phyloP scores from a whole-genome alignment of 108 stramenopile genomes.

The Skeletonema grethae region DNA sequence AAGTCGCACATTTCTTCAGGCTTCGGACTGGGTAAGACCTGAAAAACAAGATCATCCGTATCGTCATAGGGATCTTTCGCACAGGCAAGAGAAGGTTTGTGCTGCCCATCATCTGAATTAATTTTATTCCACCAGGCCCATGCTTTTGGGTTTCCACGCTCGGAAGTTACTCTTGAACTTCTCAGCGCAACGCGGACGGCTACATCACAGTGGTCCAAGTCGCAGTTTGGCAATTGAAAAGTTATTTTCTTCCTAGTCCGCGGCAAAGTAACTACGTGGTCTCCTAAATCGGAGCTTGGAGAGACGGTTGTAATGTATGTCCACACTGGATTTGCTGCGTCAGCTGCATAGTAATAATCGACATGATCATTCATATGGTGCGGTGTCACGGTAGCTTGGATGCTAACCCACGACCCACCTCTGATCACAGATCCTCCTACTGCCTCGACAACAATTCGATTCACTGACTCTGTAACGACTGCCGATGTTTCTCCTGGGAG shows the following conservation, averaged over 20 bases:
- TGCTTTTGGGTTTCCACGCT: too few relatives aligned
- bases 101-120: neutral
- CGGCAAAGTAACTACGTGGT: constrained; percentile 15
- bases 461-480: constrained; percentile 16
- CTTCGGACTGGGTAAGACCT: constrained; percentile 15
- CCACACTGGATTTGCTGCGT: constrained; percentile 24
- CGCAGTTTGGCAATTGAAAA: constrained; percentile 18
- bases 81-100: constrained; percentile 15
- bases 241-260: constrained; percentile 1
- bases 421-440: constrained; percentile 14
- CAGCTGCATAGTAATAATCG: constrained; percentile 26
- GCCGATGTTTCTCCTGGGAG: neutral
- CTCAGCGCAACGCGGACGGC: constrained; percentile 33
- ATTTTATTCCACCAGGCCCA: too few relatives aligned
- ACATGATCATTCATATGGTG: constrained; percentile 12
- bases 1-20: constrained; percentile 36
- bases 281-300: neutral
- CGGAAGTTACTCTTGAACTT: neutral
- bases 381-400: constrained; percentile 15
- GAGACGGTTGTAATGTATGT: constrained; percentile 22
- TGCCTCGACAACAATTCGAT: constrained; percentile 18
- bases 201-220: constrained; percentile 10
- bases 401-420: constrained; percentile 22
- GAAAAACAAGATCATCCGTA: constrained; percentile 28
- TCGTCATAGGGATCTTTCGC: constrained; percentile 17